Conservation (phyloP, 139 green algal genomes). For the Coelastrella sp. region DNA sequence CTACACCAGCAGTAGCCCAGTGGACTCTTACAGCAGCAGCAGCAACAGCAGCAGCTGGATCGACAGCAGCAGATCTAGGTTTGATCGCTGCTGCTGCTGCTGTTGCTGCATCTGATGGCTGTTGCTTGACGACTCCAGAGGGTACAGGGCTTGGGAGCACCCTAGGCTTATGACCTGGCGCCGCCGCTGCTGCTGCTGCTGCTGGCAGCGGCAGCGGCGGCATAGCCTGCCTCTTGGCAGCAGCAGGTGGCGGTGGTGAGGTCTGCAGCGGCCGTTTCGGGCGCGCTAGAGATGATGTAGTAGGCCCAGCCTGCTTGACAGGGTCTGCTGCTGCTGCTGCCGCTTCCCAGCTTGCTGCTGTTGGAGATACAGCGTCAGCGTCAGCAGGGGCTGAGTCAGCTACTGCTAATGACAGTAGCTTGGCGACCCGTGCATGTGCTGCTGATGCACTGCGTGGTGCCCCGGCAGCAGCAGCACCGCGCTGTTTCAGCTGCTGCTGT, state of each 20-base stretch:
- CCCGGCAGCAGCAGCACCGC: neutral
- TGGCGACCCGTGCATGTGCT: neutral
- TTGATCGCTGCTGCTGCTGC: neutral
- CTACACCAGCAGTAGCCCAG: neutral
- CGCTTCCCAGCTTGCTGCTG: neutral
- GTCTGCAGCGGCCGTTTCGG: neutral
- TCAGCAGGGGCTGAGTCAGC: neutral
- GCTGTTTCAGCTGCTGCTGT: neutral
- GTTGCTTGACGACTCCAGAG: neutral
- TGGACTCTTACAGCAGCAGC: neutral
- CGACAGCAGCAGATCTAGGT: neutral
- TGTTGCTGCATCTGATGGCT: neutral
- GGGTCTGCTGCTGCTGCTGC: conserved; percentile 12
- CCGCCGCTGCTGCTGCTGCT: neutral
- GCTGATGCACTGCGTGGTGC: neutral
- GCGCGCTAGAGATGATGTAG: neutral
- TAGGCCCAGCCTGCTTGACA: neutral
- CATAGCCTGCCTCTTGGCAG: neutral
- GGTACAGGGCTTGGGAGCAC: no score
- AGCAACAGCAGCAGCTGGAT: neutral
- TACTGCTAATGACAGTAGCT: neutral
- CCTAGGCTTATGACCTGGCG: no score
- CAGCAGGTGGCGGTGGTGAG: neutral
- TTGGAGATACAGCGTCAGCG: neutral
- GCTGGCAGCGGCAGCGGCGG: neutral